Conservation (phyloP, 2,329 filamentous ascomycete species). For the Didymella lethalis region DNA sequence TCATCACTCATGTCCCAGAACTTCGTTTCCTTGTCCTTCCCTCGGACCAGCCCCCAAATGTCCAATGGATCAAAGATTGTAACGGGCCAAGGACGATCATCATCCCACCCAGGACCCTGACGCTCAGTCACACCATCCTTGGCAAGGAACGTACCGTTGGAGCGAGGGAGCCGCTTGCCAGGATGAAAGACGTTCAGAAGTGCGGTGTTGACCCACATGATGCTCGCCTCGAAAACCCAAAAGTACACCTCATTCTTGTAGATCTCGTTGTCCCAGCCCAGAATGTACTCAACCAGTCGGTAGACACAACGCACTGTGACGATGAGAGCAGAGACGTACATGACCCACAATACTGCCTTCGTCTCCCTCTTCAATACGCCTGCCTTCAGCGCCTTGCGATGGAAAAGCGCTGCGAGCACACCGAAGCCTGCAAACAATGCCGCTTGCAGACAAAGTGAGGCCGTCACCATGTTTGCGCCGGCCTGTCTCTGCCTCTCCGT, state of each 20-base stretch:
- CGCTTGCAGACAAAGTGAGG: constrained; percentile 61
- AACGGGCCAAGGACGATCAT: constrained; percentile 55
- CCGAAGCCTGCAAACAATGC: constrained; percentile 60
- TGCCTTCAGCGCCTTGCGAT: constrained; percentile 52
- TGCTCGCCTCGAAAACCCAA: constrained; percentile 62
- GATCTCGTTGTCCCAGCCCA: constrained; percentile 47
- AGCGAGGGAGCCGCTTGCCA: constrained; percentile 58
- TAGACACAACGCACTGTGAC: constrained; percentile 61
- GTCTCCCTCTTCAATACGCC: constrained; percentile 56
- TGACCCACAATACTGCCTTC: constrained; percentile 53
- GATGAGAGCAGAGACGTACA: constrained; percentile 60
- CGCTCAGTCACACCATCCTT: constrained; percentile 62
- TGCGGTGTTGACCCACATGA: constrained; percentile 61
- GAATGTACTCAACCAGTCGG: constrained; percentile 61
- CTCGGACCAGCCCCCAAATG: constrained; percentile 41
- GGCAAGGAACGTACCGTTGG: constrained; percentile 60
- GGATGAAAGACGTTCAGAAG: constrained; percentile 63
- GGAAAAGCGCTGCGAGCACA: constrained; percentile 56
- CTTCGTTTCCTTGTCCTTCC: constrained; percentile 46
- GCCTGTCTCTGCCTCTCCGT: constrained; percentile 49
- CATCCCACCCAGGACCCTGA: constrained; percentile 59
- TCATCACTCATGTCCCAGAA: constrained; percentile 50
- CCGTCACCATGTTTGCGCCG: constrained; percentile 59
- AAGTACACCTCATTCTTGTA: constrained; percentile 61
- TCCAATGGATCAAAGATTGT: constrained; percentile 52